Conservation (phyloP, 768 basidiomycete genomes). For the Podaxis mareebaensis region DNA sequence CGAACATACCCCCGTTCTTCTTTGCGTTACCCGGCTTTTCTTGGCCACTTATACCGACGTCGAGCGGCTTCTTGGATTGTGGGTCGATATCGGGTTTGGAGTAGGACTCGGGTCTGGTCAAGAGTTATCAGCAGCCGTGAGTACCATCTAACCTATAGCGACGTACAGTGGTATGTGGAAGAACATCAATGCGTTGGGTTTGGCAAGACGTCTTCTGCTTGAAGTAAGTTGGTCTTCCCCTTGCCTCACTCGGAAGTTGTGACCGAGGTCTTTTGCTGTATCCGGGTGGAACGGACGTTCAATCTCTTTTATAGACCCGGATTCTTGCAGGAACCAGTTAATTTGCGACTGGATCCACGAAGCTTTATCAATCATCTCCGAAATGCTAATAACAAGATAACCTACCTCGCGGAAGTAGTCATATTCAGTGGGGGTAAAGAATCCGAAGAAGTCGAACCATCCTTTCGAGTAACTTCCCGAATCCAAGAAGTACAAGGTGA, state of each 20-base stretch:
- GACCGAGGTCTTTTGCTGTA: constrained; percentile 65
- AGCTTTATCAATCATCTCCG: not conserved
- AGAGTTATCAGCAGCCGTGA: constrained; percentile 1
- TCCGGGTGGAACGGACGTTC: constrained; percentile 85
- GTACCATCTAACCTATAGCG: not conserved
- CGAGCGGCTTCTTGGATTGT: constrained; percentile 59
- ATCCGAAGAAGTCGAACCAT: constrained; percentile 58
- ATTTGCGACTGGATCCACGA: constrained; percentile 61
- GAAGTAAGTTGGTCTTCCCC: constrained; percentile 57
- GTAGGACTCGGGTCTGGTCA: constrained; percentile 72
- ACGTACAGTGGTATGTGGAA: constrained; percentile 95
- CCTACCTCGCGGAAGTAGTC: constrained; percentile 80
- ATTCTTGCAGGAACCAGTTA: constrained; percentile 88
- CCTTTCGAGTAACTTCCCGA: constrained; percentile 77
- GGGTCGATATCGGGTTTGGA: constrained; percentile 63
- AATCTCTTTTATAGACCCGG: constrained; percentile 71
- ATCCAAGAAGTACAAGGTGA: constrained; percentile 91
- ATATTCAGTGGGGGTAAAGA: constrained; percentile 71
- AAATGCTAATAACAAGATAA: not conserved
- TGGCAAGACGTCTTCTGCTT: constrained; percentile 57
- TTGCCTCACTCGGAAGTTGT: constrained; percentile 61
- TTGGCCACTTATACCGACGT: constrained; percentile 63
- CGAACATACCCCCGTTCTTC: constrained; percentile 80
- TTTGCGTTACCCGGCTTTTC: constrained; percentile 66
- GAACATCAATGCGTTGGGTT: constrained; percentile 96